phyloP scores from a whole-genome alignment of 345 rosid species.

The Hibiscus trionum region DNA sequence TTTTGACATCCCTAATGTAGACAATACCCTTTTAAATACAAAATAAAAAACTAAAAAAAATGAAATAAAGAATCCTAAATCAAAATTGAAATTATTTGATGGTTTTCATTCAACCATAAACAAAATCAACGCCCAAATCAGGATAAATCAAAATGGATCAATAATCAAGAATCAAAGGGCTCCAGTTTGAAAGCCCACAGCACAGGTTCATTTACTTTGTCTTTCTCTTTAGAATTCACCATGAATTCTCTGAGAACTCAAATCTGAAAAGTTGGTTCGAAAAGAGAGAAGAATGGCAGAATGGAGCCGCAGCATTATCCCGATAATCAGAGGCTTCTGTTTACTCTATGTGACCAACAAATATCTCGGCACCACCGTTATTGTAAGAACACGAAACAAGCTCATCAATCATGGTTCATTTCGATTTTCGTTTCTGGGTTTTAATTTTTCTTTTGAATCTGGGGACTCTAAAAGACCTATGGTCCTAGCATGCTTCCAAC shows the following conservation, averaged over 20 bases:
- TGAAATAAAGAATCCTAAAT: neutral
- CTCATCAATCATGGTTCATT: neutral
- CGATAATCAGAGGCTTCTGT: slow-evolving; percentile 30
- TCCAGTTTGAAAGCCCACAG: neutral
- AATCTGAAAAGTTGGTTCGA: neutral
- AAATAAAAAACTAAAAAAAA: too few species aligned
- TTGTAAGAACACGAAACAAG: slow-evolving; percentile 28
- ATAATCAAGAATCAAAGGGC: neutral
- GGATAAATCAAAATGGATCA: neutral
- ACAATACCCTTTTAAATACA: too few species aligned
- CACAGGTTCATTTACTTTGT: neutral
- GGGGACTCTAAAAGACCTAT: slow-evolving; percentile 24
- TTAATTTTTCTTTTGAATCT: neutral
- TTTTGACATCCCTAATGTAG: too few species aligned
- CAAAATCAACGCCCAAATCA: neutral
- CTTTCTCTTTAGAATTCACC: neutral
- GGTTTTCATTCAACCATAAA: neutral
- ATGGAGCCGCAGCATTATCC: neutral
- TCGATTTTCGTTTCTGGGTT: neutral
- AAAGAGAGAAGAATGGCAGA: neutral
- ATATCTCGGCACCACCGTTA: slow-evolving; percentile 31
- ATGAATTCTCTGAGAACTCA: neutral
- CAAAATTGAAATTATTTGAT: neutral
- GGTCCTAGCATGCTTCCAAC: slow-evolving; percentile 88
- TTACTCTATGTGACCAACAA: slow-evolving; percentile 41